Evolutionary conservation across 352 stramenopile species (phyloP).

Genomic region (Pythium periplocum): DNA sequence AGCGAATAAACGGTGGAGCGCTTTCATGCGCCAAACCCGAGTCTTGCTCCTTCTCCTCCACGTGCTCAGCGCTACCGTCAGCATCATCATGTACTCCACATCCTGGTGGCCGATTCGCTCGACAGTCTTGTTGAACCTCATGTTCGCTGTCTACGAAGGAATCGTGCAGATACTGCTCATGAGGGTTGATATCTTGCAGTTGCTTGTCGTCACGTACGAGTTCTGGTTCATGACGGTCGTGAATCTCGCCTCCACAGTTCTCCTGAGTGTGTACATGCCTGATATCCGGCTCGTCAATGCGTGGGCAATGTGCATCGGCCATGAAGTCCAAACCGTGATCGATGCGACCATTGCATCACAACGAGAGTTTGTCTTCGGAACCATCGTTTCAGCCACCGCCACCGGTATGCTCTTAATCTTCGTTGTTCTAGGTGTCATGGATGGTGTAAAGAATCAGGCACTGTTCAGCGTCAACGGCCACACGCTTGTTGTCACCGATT

Average conservation of each 20-base stretch:
- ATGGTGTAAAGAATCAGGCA: constrained; percentile 2
- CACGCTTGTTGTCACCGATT: constrained; percentile 1
- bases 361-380: constrained; percentile 9
- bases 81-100: background rate
- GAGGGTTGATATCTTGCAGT: constrained; percentile 17
- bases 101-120: background rate
- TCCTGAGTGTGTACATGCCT: constrained; percentile 15
- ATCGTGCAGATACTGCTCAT: constrained; percentile 8
- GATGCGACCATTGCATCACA: constrained; percentile 18
- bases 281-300: constrained; percentile 16
- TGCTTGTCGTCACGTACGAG: constrained; percentile 28
- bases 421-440: background rate
- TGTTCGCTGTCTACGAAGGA: constrained; percentile 2
- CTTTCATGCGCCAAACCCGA: background rate
- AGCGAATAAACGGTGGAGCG: constrained; percentile 3
- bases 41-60: background rate
- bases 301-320: constrained; percentile 13
- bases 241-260: constrained; percentile 7
- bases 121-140: constrained; percentile 6
- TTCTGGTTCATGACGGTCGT: constrained; percentile 33
- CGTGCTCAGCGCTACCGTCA: background rate
- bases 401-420: constrained; percentile 4
- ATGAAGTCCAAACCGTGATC: constrained; percentile 24
- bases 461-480: constrained; percentile 11
- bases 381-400: background rate